Conservation (phyloP, 2,329 filamentous ascomycete genomes). For the Leptographium flavum region DNA sequence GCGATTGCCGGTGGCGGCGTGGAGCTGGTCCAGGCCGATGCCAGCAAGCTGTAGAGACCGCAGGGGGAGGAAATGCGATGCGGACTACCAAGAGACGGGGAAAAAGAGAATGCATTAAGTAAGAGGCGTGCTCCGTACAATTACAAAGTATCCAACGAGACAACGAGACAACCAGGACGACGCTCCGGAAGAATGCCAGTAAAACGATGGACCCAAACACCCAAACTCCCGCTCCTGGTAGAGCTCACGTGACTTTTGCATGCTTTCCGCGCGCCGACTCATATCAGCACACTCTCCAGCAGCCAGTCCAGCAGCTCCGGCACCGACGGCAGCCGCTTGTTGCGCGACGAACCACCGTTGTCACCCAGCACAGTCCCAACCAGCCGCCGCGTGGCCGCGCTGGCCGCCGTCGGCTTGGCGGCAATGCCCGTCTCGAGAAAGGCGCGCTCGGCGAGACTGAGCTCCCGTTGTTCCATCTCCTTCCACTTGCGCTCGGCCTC, state of each 20-base stretch:
- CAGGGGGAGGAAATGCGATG: neutral
- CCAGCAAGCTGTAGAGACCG: slow-evolving; percentile 15
- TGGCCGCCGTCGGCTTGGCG: slow-evolving; percentile 4
- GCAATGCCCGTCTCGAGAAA: slow-evolving; percentile 41
- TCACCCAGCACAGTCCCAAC: slow-evolving; percentile 2
- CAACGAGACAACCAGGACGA: too few relatives aligned
- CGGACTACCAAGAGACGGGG: neutral
- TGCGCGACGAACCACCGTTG: neutral
- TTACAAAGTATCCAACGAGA: too few relatives aligned
- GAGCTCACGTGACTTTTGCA: too few relatives aligned
- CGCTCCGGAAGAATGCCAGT: too few relatives aligned
- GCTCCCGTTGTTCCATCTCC: slow-evolving; percentile 43
- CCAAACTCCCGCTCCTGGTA: too few relatives aligned
- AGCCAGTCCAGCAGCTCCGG: slow-evolving; percentile 30
- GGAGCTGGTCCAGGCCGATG: slow-evolving; percentile 38
- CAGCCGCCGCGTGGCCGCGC: neutral
- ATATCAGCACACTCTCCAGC: slow-evolving; percentile 29
- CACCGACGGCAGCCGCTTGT: slow-evolving; percentile 21
- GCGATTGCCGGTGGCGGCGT: slow-evolving; percentile 70
- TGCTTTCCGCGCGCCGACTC: too few relatives aligned
- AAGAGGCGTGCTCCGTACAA: too few relatives aligned
- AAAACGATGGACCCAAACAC: too few relatives aligned
- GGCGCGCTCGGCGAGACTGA: slow-evolving; percentile 39
- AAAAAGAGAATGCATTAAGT: neutral
- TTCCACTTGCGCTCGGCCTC: slow-evolving; percentile 61